Evolutionary conservation across 2,329 filamentous ascomycete genomes (phyloP), one percentile per base, ranked within the genome.

Genomic region (Aschersonia sp.): DNA sequence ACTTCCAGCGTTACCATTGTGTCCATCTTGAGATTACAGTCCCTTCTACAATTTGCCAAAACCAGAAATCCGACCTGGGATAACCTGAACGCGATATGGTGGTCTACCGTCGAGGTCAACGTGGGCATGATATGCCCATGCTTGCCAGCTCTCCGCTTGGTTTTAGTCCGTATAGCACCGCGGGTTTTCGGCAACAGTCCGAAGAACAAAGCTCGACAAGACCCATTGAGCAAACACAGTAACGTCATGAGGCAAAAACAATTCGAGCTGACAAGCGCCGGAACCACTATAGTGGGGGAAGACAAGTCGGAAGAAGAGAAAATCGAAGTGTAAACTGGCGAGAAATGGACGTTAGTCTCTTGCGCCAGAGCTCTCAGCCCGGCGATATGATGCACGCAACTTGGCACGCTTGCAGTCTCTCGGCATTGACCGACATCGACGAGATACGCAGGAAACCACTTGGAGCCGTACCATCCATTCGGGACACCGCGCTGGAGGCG

Each of bases 121-220:
- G 45, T 48, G 31, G 48, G 48, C 43, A 41, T 46, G 40, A 44
- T 47, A n/a, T 51, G 49, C 45, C 45, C 49, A 7, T 51, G 49
- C 43, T 20, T 51, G 28, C 40, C 40, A 4, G 12, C 35, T 9
- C 35, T 51, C 45, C 40, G 49, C 5, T 30, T 51, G 28, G 41
- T 51, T 38, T 42, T 51, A 20, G 47, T 51, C 5, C 45, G 47
- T 29, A 9, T 45, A 9, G 47, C 45, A 7, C 49, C 49, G 12
- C 46, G 32, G 7, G 43, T 50, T 31, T 47, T 44, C 40, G 43
- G 46, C 40, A 44, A 40, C 40, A 45, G 42, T 28, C 43, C 4
- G n/a, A 43, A 45, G 4, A 43, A n/a, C 10, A 41, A 42, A 20
- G 20, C 20, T 20, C 20, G 20, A 20, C 20, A 20, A 20, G 20